Percentiles rank a stretch among this genome's conserved stretches.
These are phyloP conservation scores for Rosa hybrid DNA, from an alignment of 331 rosid genomes.

Conservation along the genomic window DNA sequence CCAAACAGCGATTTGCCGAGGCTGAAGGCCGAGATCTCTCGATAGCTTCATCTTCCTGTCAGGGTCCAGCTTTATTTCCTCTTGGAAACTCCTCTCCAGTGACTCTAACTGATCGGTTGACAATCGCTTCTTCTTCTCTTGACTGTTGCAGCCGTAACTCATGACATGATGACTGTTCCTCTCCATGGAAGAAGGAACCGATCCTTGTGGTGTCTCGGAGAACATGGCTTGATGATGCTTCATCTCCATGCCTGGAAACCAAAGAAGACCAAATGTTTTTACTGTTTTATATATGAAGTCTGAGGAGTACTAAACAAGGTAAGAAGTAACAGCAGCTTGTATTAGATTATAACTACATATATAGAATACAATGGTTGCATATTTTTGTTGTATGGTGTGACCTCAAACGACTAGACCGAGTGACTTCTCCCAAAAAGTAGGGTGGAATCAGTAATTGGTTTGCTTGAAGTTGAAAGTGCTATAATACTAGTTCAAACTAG, in stretches of 20 bases:
- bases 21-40: slow-evolving; percentile 69
- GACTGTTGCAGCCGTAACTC: slow-evolving; percentile 32
- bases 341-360: not conserved
- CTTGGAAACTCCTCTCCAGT: slow-evolving; percentile 75
- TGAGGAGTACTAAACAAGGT: not conserved
- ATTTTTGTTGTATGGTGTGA: not conserved
- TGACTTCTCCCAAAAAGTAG: not conserved
- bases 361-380: not conserved
- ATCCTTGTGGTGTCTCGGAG: slow-evolving; percentile 36
- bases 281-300: not conserved
- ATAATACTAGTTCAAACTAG: not conserved
- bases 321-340: not conserved
- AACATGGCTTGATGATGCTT: slow-evolving; percentile 29
- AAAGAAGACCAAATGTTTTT: not conserved
- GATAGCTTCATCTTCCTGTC: slow-evolving; percentile 86
- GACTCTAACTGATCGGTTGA: slow-evolving; percentile 59
- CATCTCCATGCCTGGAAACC: slow-evolving; percentile 46
- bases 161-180: slow-evolving; percentile 18
- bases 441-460: not conserved
- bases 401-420: not conserved
- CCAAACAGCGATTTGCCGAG: slow-evolving; percentile 93
- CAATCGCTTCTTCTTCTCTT: slow-evolving; percentile 75
- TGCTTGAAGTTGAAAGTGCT: slow-evolving; percentile 11
- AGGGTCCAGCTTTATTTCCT: slow-evolving; percentile 81
- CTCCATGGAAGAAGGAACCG: slow-evolving; percentile 36